phyloP scores from a whole-genome alignment of 441 rosid genomes.

The Populus hybrid region DNA sequence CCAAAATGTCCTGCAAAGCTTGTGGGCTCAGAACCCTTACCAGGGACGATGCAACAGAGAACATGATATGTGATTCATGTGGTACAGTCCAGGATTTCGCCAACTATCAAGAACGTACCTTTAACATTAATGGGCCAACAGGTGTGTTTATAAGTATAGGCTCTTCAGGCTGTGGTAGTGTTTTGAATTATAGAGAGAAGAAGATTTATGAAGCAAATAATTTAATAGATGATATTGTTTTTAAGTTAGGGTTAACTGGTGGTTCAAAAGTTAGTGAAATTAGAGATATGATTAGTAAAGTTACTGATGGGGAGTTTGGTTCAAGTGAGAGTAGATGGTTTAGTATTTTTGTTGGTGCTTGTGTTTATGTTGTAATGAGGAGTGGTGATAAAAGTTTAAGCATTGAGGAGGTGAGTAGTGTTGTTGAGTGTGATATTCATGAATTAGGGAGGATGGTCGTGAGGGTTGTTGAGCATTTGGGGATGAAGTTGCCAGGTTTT shows the following conservation, averaged over 20 bases:
- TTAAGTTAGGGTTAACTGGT: conserved; percentile 30
- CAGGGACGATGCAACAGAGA: conserved; percentile 48
- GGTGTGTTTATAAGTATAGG: conserved; percentile 62
- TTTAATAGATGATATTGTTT: conserved; percentile 37
- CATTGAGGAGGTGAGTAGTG: conserved; percentile 44
- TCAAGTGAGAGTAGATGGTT: conserved; percentile 67
- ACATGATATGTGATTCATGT: conserved; percentile 43
- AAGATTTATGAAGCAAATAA: conserved; percentile 61
- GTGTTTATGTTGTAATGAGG: conserved; percentile 57
- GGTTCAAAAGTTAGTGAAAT: conserved; percentile 26
- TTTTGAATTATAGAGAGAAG: conserved; percentile 50
- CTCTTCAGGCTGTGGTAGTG: conserved; percentile 52
- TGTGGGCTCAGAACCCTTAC: conserved; percentile 42
- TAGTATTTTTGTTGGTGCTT: conserved; percentile 59
- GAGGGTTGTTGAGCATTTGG: conserved; percentile 58
- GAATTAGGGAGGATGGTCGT: conserved; percentile 69
- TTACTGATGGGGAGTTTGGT: conserved; percentile 72
- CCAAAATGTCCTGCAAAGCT: conserved; percentile 41
- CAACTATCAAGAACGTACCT: conserved; percentile 46
- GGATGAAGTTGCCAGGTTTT: conserved; percentile 46
- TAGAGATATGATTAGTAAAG: conserved; percentile 40
- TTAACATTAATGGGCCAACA: conserved; percentile 47
- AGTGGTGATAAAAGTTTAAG: conserved; percentile 46
- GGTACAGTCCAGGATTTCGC: conserved; percentile 42
- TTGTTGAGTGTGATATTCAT: conserved; percentile 48